These are phyloP conservation scores for Nakaseomyces kungkrabaensis DNA, from an alignment of 1,139 yeast species.

Conservation along the genomic window DNA sequence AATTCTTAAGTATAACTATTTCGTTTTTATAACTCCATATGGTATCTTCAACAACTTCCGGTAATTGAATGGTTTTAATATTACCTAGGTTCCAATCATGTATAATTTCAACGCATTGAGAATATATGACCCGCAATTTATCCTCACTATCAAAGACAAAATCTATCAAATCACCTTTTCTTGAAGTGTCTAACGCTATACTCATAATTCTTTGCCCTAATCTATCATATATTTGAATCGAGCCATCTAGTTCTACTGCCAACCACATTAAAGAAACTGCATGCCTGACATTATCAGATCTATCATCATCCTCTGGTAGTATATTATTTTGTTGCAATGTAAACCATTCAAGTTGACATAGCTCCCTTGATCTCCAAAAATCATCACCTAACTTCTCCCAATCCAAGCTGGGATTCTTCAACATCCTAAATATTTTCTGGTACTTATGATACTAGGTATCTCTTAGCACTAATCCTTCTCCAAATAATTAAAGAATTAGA, in stretches of 20 bases:
- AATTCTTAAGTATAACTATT: slow-evolving; percentile 12
- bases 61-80: slow-evolving; percentile 57
- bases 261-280: slow-evolving; percentile 17
- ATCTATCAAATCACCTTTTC: slow-evolving; percentile 45
- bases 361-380: slow-evolving; percentile 41
- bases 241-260: slow-evolving; percentile 15
- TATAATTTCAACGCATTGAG: slow-evolving; percentile 38
- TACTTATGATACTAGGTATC: too few relatives aligned
- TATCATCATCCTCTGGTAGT: neutral
- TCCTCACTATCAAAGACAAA: slow-evolving; percentile 50
- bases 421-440: neutral
- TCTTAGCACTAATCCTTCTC: too few relatives aligned
- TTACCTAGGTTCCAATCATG: slow-evolving; percentile 49
- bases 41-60: slow-evolving; percentile 27
- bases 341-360: slow-evolving; percentile 16
- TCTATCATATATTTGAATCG: slow-evolving; percentile 18
- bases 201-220: slow-evolving; percentile 13
- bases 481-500: too few relatives aligned
- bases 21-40: slow-evolving; percentile 26
- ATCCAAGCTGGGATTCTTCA: slow-evolving; percentile 36
- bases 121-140: slow-evolving; percentile 51
- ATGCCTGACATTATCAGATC: slow-evolving; percentile 7
- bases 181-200: slow-evolving; percentile 13
- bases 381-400: slow-evolving; percentile 62
- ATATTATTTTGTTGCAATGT: neutral